Evolutionary conservation across 768 basidiomycete genomes (phyloP), one percentile per base, ranked within the genome.

Genomic region (Tubosaeta sp.): DNA sequence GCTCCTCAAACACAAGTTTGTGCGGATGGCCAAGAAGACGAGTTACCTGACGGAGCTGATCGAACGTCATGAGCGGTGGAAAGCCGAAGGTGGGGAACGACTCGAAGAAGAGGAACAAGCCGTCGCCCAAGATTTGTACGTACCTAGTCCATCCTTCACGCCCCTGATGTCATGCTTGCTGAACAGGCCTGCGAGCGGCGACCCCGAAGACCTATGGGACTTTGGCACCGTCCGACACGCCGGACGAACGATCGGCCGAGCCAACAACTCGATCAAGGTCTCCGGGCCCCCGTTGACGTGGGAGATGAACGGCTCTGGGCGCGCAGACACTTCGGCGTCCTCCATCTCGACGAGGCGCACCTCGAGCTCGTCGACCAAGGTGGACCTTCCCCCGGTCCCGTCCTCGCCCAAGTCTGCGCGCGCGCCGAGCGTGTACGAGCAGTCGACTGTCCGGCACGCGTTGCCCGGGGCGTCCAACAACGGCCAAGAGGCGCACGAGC

Each of bases 11-110:
- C 96, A 99, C 70, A 95, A 94, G 64, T 99, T 96, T 67, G 83
- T 98, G 57, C 81, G 88, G 54, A 86, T 89, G 79, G 95, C 95
- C 18, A 94, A 92, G 75, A 96, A 96, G 75, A 86, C 93, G 9
- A 90, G 69, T 62, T 98, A 96, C 64, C 73, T 99, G 54, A 95
- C 94, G 0, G 96, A 99, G 67, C 76, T 99, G 35, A 96, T 98
- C 55, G 95, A 98, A 55, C 79, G 94, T 27, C 87, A 91, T 54
- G 93, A 97, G 61, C 79, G 91, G 53, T 99, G 93, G 94, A 90
- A 80, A 68, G 83, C 85, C 1, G 91, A 96, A 61, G 91, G 90
- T 13, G 92, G 92, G 16, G 87, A 84, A 30, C 76, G 83, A 41
- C 70, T 74, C 14, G 84, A 87, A 44, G 87, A 92, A 54, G 83